These are phyloP conservation scores for Alternaria triticina DNA, from an alignment of 2,329 filamentous ascomycete genomes.

Conservation along the genomic window DNA sequence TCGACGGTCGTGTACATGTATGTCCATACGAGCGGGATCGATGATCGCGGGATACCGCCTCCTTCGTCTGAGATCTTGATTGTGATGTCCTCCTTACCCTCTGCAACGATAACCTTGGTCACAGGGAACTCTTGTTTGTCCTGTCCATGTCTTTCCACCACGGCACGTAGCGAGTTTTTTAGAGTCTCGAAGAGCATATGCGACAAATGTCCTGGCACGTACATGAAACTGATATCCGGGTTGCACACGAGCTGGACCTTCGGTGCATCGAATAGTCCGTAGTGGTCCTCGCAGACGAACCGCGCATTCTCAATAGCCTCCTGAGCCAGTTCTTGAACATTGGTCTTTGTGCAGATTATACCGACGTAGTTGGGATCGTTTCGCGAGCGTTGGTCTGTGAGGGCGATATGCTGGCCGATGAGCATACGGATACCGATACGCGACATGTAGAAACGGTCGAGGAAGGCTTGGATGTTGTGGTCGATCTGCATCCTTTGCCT, in stretches of 20 bases:
- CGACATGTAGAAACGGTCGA: conserved; percentile 99
- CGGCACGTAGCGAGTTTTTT: conserved; percentile 96
- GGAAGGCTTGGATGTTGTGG: conserved; percentile 93
- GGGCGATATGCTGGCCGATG: conserved; percentile 96
- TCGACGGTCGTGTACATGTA: conserved; percentile 99
- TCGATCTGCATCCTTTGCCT: conserved; percentile 98
- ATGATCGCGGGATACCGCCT: conserved; percentile 88
- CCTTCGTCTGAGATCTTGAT: conserved; percentile 98
- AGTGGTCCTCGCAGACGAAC: conserved; percentile 99
- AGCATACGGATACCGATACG: conserved; percentile 99
- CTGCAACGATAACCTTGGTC: conserved; percentile 96
- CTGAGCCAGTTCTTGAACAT: conserved; percentile 90
- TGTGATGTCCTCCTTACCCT: conserved; percentile 98
- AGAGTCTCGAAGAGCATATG: conserved; percentile 99
- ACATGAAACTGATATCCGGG: conserved; percentile 97
- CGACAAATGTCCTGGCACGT: conserved; percentile 96
- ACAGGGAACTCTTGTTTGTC: conserved; percentile 96
- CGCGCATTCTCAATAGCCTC: conserved; percentile 98
- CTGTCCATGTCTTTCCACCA: conserved; percentile 92
- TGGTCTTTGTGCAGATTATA: conserved; percentile 99
- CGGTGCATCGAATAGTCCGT: conserved; percentile 94
- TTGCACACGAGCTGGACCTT: conserved; percentile 97
- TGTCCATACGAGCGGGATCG: conserved; percentile 98
- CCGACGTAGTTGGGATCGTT: conserved; percentile 94
- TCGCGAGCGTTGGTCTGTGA: conserved; percentile 90